Evolutionary conservation across 768 basidiomycete species (phyloP).

Genomic region (Mycena albidolilacea): DNA sequence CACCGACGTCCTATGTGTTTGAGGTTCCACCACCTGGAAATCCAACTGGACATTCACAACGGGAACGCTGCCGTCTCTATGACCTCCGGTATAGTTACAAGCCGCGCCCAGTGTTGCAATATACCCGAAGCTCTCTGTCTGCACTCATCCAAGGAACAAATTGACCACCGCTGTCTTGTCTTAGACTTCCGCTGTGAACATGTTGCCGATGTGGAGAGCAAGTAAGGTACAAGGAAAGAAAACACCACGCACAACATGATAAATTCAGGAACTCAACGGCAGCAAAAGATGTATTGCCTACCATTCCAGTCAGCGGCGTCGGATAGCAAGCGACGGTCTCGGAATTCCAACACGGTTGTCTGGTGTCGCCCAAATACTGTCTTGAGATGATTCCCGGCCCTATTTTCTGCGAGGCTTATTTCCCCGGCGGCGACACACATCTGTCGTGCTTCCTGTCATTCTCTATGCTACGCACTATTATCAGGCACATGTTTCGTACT

Average conservation of each 20-base stretch:
- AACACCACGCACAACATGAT: background rate
- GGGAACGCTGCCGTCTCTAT: too few relatives aligned
- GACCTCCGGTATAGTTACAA: too few relatives aligned
- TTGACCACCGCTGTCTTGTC: too few relatives aligned
- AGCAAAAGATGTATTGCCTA: constrained; percentile 5
- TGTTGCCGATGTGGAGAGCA: background rate
- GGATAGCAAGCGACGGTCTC: background rate
- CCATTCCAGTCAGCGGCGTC: constrained; percentile 5
- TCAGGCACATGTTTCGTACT: constrained; percentile 15
- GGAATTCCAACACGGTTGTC: constrained; percentile 12
- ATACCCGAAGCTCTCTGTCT: too few relatives aligned
- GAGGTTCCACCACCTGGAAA: too few relatives aligned
- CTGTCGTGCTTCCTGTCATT: constrained; percentile 17
- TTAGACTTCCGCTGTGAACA: background rate
- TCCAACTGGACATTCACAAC: too few relatives aligned
- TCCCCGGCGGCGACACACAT: constrained; percentile 18
- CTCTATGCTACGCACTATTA: constrained; percentile 7
- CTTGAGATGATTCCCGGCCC: constrained; percentile 7
- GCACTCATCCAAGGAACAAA: too few relatives aligned
- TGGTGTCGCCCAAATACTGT: background rate
- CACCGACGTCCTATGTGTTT: too few relatives aligned
- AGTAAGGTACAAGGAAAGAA: constrained; percentile 9
- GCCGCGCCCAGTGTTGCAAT: too few relatives aligned
- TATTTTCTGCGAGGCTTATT: constrained; percentile 13
- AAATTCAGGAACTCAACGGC: constrained; percentile 4